phyloP scores from a whole-genome alignment of 139 green algal species.

The Helicosporidium sp. region DNA sequence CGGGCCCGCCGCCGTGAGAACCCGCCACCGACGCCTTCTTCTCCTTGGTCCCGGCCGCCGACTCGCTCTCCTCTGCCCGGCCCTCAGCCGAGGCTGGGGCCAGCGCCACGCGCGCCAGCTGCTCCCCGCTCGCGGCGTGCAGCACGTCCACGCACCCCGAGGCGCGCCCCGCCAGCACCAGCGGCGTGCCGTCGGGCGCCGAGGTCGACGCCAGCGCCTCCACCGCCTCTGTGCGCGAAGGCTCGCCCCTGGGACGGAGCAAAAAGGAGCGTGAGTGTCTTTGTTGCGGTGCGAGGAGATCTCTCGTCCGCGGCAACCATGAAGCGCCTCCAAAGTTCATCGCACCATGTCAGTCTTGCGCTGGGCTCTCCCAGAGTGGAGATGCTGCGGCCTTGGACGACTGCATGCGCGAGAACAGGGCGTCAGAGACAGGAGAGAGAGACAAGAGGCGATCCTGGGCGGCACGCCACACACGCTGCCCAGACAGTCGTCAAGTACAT shows the following conservation, averaged over 20 bases:
- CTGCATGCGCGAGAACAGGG: conserved; percentile 10
- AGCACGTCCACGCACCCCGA: not conserved
- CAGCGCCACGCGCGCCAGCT: not conserved
- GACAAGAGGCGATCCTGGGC: not conserved
- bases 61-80: not conserved
- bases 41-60: not conserved
- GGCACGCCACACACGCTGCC: not conserved
- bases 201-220: no score
- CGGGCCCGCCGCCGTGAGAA: not conserved
- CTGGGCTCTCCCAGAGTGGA: not conserved
- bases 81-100: not conserved
- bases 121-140: not conserved
- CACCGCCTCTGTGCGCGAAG: not conserved
- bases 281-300: not conserved
- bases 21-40: not conserved
- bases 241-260: conserved; percentile 16
- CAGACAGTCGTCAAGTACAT: not conserved
- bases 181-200: not conserved
- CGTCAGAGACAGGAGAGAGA: no score
- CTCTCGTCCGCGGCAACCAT: not conserved
- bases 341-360: conserved; percentile 7
- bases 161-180: not conserved
- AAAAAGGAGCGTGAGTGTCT: no score
- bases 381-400: conserved; percentile 4
- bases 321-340: no score